Base-by-base conservation (phyloP, 2,329 filamentous ascomycete species). In the Colletotrichum shisoi region DNA sequence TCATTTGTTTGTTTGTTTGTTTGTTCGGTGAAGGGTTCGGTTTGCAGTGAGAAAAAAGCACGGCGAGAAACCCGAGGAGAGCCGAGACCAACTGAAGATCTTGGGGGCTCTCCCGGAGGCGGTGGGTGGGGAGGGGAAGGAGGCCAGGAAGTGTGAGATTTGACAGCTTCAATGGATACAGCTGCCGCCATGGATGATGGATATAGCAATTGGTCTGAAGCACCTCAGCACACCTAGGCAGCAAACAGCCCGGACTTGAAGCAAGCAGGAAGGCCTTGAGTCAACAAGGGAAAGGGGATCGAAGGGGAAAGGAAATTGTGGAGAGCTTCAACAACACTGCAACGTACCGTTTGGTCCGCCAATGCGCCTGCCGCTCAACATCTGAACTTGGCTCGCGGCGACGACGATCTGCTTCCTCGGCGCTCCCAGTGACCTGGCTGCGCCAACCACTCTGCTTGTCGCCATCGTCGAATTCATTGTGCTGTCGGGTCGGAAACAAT, bases 381-480 rank as follows among this genome's bases (percentile, higher is more conserved):
- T 46, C 27, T 67, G 62, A 54, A 37, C 54, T 37, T 63, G 62
- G 53, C 59, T 54, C 45, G 37, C 24, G 31, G 37, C 34, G 31
- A 39, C 13, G 31, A 37, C 56, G 27, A 21, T 17, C 44, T 69
- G 65, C 21, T 37, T 54, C 49, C 52, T 60, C 21, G 37, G 42
- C 44, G 58, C 45, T 52, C 57, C 48, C 12, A 70, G 59, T 27
- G 56, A 57, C 40, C 53, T 67, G 21, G 62, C 51, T 31, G 59
- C 54, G 60, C 60, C 60, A 44, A 39, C 56, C 27, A 44, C 40
- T 39, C 65, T 45, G 24, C 48, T 31, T 37, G 61, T 54, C 37
- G 54, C 61, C 56, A 71, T 46, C 76, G 74, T 61, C 74, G 72
- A 49, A 73, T 70, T 60, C 71, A 53, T 62, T 72, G 72, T 60